phyloP scores from a whole-genome alignment of 345 rosid genomes.

The Euphorbia peplus region DNA sequence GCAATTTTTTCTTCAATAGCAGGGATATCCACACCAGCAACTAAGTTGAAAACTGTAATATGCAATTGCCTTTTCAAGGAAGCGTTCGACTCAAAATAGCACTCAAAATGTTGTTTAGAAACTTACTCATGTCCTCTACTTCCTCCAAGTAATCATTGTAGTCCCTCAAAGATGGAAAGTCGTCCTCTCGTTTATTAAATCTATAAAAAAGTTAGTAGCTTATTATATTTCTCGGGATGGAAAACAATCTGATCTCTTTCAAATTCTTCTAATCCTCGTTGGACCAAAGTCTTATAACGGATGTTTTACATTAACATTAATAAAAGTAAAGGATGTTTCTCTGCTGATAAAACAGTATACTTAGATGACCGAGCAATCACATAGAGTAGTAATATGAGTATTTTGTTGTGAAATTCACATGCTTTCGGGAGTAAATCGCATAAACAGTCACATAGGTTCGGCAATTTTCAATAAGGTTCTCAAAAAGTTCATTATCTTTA shows the following conservation, averaged over 20 bases:
- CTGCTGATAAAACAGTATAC: not conserved
- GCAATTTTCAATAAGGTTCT: no score
- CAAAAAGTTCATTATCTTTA: no score
- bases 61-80: slow-evolving; percentile 2
- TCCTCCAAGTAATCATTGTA: slow-evolving; percentile 95
- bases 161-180: slow-evolving; percentile 68
- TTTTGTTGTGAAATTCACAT: no score
- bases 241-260: not conserved
- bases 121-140: slow-evolving; percentile 93
- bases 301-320: not conserved
- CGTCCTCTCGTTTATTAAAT: slow-evolving; percentile 87
- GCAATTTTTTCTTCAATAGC: slow-evolving; percentile 71
- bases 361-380: not conserved
- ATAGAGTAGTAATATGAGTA: not conserved
- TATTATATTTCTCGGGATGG: no score
- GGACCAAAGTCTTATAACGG: not conserved
- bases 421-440: no score
- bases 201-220: slow-evolving; percentile 28
- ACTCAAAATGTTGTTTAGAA: not conserved
- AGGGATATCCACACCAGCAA: slow-evolving; percentile 72
- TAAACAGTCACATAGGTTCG: no score
- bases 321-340: not conserved
- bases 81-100: not conserved
- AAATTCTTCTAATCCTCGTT: not conserved
- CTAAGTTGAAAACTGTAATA: slow-evolving; percentile 56